Percentiles rank a stretch among this genome's conserved stretches.
Conservation (phyloP, 108 stramenopile species). For the Pseudonitzschia delicatissima region DNA sequence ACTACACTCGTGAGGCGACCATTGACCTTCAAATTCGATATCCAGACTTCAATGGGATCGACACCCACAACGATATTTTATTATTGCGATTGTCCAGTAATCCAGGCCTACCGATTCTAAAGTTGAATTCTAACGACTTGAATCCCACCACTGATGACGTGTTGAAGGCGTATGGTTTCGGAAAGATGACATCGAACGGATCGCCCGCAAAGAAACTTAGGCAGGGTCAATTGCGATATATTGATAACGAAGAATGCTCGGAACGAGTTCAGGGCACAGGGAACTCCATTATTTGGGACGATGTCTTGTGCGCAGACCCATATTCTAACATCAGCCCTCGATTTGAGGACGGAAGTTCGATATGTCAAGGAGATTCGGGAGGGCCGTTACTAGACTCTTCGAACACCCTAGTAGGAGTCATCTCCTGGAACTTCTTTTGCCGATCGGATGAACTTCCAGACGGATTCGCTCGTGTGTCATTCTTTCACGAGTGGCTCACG, state of each 20-base stretch:
- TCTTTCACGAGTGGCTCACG: conserved; percentile 19
- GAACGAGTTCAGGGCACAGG: background rate
- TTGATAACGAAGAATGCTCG: conserved; percentile 5
- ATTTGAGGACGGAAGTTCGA: background rate
- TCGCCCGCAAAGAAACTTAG: background rate
- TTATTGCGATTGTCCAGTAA: background rate
- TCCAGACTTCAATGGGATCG: background rate
- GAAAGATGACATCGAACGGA: background rate
- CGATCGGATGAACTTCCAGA: conserved; percentile 10
- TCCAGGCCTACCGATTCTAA: conserved; percentile 13
- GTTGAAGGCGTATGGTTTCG: background rate
- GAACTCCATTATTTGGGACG: background rate
- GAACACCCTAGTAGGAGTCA: conserved; percentile 5
- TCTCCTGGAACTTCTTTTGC: conserved; percentile 11
- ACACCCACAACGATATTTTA: background rate
- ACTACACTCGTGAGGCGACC: conserved; percentile 3
- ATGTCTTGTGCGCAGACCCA: conserved; percentile 13
- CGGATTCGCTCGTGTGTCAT: conserved; percentile 26
- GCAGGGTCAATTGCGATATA: background rate
- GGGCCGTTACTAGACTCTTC: conserved; percentile 12
- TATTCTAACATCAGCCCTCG: background rate
- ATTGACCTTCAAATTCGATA: conserved; percentile 1
- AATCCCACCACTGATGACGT: background rate
- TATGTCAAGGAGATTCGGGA: conserved; percentile 22
- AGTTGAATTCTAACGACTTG: background rate